Percentiles rank a stretch among this genome's conserved stretches.
These are phyloP conservation scores for Plasmodium chabaudi DNA, from an alignment of 169 alveolate species.

Conservation along the genomic window DNA sequence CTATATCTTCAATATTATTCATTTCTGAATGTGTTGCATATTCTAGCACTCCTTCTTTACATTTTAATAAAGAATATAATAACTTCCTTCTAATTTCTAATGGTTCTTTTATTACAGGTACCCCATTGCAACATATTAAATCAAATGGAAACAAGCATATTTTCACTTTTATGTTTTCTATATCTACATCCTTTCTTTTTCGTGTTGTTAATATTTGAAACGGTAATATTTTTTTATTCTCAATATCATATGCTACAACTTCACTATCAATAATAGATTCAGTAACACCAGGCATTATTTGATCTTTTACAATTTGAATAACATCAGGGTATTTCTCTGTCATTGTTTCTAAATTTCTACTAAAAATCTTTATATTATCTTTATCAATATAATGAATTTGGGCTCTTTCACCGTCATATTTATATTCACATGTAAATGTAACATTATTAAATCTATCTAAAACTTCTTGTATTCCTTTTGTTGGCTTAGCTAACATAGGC, in stretches of 20 bases:
- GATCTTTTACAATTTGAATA: constrained; percentile 79
- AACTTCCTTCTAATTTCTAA: constrained; percentile 80
- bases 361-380: constrained; percentile 86
- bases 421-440: constrained; percentile 97
- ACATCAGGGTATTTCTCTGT: constrained; percentile 86
- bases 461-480: constrained; percentile 90
- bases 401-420: constrained; percentile 98
- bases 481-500: constrained; percentile 99
- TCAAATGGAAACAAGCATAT: constrained; percentile 96
- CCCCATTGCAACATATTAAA: constrained; percentile 91
- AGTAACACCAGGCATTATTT: constrained; percentile 77
- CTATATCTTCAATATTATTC: constrained; percentile 86
- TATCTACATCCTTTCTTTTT: constrained; percentile 94
- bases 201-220: constrained; percentile 95
- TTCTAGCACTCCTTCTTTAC: constrained; percentile 76
- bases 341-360: constrained; percentile 95
- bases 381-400: constrained; percentile 93
- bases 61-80: constrained; percentile 74
- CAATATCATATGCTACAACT: constrained; percentile 96
- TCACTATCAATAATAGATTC: constrained; percentile 96
- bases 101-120: constrained; percentile 84
- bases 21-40: constrained; percentile 87
- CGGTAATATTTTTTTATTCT: constrained; percentile 93
- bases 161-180: constrained; percentile 91
- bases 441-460: constrained; percentile 91